Evolutionary conservation across 1,284 basidiomycete genomes (phyloP).

Genomic region (Coniophora puteana): DNA sequence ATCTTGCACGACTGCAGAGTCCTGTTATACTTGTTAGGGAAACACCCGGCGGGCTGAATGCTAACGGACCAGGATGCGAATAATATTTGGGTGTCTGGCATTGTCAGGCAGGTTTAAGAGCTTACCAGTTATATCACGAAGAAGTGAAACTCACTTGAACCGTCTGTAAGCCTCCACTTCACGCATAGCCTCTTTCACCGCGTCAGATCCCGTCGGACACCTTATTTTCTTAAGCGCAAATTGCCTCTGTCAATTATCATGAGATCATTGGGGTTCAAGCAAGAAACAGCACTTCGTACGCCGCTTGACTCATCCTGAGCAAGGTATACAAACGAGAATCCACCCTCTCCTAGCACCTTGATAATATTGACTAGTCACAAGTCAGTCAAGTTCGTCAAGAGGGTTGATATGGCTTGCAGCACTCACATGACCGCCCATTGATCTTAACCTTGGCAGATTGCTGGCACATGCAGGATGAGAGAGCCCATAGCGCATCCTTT

Average conservation of each 20-base stretch:
- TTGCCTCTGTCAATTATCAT: no score
- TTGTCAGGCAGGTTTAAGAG: no score
- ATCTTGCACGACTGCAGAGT: constrained; percentile 94
- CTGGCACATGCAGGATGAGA: constrained; percentile 77
- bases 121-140: constrained; percentile 4
- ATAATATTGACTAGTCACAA: constrained; percentile 70
- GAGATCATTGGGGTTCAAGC: no score
- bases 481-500: constrained; percentile 75
- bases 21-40: constrained; percentile 39
- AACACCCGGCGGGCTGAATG: background rate
- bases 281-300: no score
- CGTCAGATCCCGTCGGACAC: constrained; percentile 78
- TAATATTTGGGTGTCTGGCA: constrained; percentile 83
- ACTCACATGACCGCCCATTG: constrained; percentile 86
- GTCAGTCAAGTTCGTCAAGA: constrained; percentile 5
- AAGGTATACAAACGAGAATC: constrained; percentile 93
- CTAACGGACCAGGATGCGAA: constrained; percentile 68
- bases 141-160: constrained; percentile 65
- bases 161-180: constrained; percentile 90
- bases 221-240: constrained; percentile 95
- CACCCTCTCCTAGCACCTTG: constrained; percentile 90
- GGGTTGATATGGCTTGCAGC: constrained; percentile 2
- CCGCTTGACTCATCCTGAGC: constrained; percentile 85
- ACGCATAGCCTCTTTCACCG: constrained; percentile 81
- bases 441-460: constrained; percentile 86